Evolutionary conservation across 805 yeast species (phyloP), one percentile per base, ranked within the genome.

Genomic region (Zygotorulaspora danielsina): DNA sequence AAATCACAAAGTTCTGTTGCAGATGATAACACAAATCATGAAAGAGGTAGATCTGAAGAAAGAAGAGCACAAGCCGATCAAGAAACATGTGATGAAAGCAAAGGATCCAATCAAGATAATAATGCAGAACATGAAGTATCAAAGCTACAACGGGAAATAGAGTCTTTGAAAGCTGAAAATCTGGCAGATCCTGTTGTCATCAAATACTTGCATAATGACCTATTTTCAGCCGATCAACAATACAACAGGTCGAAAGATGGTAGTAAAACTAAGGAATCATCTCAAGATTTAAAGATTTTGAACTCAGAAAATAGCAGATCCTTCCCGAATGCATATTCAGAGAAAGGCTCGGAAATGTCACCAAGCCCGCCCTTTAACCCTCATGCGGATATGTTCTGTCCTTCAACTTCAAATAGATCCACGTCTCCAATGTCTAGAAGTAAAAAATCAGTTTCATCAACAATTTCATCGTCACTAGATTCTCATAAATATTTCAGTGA

Each of bases 141-240:
- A 8, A 39, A 26, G 22, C 20, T 42, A n/a, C 41, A 25, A 16
- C 41, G 37, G 10, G 47, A 44, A 34, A 30, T 44, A 10, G 47
- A 41, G 22, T 30, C 36, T 17, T 19, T 44, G 25, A 44, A 34
- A 25, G 38, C 30, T 6, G 41, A 30, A 9, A 32, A 36, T 19
- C 22, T 37, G 11, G 29, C 34, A 11, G 47, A 40, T 8, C 42
- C 39, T 10, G 32, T 37, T 8, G 6, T 22, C n/a, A 38, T 28
- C 6, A 44, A 40, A 19, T 38, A 30, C 17, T 19, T 29, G n/a
- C 31, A 25, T 7, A 31, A 11, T 15, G 39, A 22, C 4, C 17
- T 27, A 15, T 27, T 27, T 15, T 27, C 31, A 8, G 11, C 31
- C 5, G 31, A 27, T 15, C 15, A n/a, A 12, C 18, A n/a, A 27